phyloP scores from a whole-genome alignment of 139 green algal genomes.

The Axilococcus clingmanii region DNA sequence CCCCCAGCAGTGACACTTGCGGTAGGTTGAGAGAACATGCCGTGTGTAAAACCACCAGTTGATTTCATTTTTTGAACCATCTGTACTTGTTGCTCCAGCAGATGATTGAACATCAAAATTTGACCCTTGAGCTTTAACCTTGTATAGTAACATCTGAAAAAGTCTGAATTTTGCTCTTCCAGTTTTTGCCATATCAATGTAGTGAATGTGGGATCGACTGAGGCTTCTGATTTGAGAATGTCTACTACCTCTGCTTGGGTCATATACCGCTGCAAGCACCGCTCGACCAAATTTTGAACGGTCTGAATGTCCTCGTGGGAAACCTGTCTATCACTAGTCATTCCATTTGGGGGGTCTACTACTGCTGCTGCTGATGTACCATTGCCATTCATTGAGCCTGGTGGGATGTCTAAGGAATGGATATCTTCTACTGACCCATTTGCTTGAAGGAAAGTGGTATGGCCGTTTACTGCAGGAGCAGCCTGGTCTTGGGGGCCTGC shows the following conservation, averaged over 20 bases:
- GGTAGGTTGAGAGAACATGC: not conserved
- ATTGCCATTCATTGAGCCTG: not conserved
- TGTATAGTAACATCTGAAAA: slow-evolving; percentile 68
- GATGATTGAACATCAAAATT: slow-evolving; percentile 89
- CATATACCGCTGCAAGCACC: slow-evolving; percentile 90
- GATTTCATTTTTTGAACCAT: slow-evolving; percentile 41
- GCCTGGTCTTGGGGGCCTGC: too few species aligned
- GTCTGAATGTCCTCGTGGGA: slow-evolving; percentile 70
- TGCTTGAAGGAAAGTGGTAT: too few species aligned
- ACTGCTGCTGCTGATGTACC: not conserved
- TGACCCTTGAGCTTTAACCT: slow-evolving; percentile 80
- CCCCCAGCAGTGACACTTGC: slow-evolving; percentile 11
- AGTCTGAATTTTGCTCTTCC: slow-evolving; percentile 80
- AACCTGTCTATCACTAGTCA: slow-evolving; percentile 22
- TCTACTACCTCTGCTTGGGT: slow-evolving; percentile 55
- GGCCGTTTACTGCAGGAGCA: too few species aligned
- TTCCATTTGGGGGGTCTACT: not conserved
- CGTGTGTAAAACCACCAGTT: slow-evolving; percentile 4
- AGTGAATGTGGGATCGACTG: slow-evolving; percentile 81
- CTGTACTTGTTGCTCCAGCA: slow-evolving; percentile 74
- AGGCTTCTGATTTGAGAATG: slow-evolving; percentile 58
- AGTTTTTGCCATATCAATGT: slow-evolving; percentile 87
- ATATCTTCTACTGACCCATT: too few species aligned
- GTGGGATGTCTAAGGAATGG: too few species aligned
- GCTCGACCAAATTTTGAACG: slow-evolving; percentile 90